Evolutionary conservation across 2,329 filamentous ascomycete genomes (phyloP), one percentile per base, ranked within the genome.

Genomic region (Penicillium hesseltinei): DNA sequence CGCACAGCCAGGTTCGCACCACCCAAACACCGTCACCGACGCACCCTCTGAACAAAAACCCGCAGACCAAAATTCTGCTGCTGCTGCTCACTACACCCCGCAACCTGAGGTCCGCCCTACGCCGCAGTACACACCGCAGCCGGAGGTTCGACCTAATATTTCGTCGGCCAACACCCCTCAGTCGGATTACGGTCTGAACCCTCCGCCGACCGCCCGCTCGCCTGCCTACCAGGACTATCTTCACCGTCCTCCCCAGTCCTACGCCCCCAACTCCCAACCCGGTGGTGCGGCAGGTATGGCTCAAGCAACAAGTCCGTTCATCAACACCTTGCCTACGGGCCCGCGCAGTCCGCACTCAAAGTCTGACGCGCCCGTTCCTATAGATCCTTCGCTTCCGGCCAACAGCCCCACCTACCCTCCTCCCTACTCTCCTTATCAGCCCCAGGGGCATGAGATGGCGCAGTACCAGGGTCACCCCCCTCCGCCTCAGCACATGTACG

Each of bases 281-380:
- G 87, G 84, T 79, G 86, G 86, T 79, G 85, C 88, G 79, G 89
- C 86, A 87, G 89, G 88, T 88, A 97, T 97, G 92, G 91, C 92
- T 86, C 92, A 96, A 91, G 86, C 91, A 88, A 91, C 91, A 89
- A 96, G 92, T 96, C 90, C 91, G 92, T 96, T 91, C 80, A 85
- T 31, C 49, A 51, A 51, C 39, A 51, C 91, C 53, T 89, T 88
- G 58, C 56, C 60, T 62, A 35, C 60, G 39, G 54, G 50, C 44
- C 54, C 48, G 57, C 88, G 88, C 81, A 83, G 85, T 81, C 70
- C 74, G 70, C 75, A 71, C 68, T 84, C 88, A 80, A 92, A 91
- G 80, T 95, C 92, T 96, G 90, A 96, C 91, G 85, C 84, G 85
- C 88, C 91, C 87, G 87, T 95, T 82, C 91, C 91, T 88, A 92